Conservation (phyloP, 495 filamentous ascomycete species). For the Xylaria telfairii region DNA sequence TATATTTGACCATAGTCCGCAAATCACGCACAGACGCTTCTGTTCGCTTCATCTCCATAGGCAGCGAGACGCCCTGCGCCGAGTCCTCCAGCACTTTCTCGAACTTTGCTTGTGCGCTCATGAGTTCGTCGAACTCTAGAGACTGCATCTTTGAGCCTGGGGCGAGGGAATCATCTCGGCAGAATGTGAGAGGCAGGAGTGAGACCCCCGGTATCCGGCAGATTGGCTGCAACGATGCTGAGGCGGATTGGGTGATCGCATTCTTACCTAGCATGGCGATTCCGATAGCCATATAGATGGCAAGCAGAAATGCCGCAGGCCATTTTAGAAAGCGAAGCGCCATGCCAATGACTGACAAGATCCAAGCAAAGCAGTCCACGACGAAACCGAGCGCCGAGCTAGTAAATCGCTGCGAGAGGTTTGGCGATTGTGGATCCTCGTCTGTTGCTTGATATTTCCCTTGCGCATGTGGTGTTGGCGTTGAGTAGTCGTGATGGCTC, state of each 20-base stretch:
- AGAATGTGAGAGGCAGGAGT: slow-evolving; percentile 65
- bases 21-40: slow-evolving; percentile 77
- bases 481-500: background rate
- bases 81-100: slow-evolving; percentile 68
- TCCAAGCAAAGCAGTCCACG: slow-evolving; percentile 49
- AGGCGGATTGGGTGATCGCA: slow-evolving; percentile 54
- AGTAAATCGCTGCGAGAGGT: slow-evolving; percentile 29
- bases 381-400: slow-evolving; percentile 36
- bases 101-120: slow-evolving; percentile 69
- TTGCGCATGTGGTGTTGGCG: slow-evolving; percentile 8
- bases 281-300: slow-evolving; percentile 58
- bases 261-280: slow-evolving; percentile 56
- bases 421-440: slow-evolving; percentile 11
- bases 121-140: slow-evolving; percentile 70
- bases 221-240: slow-evolving; percentile 63
- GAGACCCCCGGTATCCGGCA: slow-evolving; percentile 69
- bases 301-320: slow-evolving; percentile 60
- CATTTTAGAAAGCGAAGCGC: slow-evolving; percentile 59
- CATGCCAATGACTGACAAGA: slow-evolving; percentile 53
- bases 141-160: slow-evolving; percentile 29
- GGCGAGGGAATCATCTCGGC: slow-evolving; percentile 40
- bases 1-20: slow-evolving; percentile 64
- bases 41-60: slow-evolving; percentile 72
- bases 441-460: background rate
- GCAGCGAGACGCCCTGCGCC: slow-evolving; percentile 62